Evolutionary conservation across 2,329 filamentous ascomycete species (phyloP), one percentile per base, ranked within the genome.

Genomic region (Pseudocercospora ulei): DNA sequence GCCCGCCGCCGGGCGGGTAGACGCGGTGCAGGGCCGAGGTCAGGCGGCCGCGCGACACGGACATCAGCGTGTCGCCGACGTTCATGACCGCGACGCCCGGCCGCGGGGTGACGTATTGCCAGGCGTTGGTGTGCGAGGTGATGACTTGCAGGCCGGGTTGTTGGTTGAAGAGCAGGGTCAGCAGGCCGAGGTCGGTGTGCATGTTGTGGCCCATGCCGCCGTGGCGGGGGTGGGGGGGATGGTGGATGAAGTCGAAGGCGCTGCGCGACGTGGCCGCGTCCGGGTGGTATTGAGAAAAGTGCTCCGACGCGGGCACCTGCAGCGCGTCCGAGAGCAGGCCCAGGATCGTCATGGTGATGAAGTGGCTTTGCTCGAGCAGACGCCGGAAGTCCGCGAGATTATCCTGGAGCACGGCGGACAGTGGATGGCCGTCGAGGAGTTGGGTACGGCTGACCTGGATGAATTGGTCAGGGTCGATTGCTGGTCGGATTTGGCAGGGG

Each of bases 161-260:
- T 5, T 49, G 12, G 11, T 44, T 44, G 36, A 57, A 53, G 24
- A 75, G 64, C 29, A 74, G 57, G 5, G 71, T 73, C 22, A 74
- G 59, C 12, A 67, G 67, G 53, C 68, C 67, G 56, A 73, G 68
- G 59, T 75, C 71, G 13, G 71, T 74, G 60, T 74, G 70, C 58
- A 71, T 65, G 59, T 72, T 69, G 19, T 35, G 31, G 6, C 69
- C 68, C 48, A 71, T 63, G 51, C 65, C 62, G 47, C 62, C 58
- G 46, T 64, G 59, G 35, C 52, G 57, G 8, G 61, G 48, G n/a
- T 60, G 60, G 13, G 67, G 67, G 43, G 69, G 62, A 58, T 72
- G 72, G 62, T 70, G 68, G 65, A 72, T 68, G 67, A 72, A 69
- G 46, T 67, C 66, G 8, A 72, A 56, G 19, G 68, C 70, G 34